These are phyloP conservation scores for Thraustotheca clavata DNA, from an alignment of 352 stramenopile species.

Conservation along the genomic window DNA sequence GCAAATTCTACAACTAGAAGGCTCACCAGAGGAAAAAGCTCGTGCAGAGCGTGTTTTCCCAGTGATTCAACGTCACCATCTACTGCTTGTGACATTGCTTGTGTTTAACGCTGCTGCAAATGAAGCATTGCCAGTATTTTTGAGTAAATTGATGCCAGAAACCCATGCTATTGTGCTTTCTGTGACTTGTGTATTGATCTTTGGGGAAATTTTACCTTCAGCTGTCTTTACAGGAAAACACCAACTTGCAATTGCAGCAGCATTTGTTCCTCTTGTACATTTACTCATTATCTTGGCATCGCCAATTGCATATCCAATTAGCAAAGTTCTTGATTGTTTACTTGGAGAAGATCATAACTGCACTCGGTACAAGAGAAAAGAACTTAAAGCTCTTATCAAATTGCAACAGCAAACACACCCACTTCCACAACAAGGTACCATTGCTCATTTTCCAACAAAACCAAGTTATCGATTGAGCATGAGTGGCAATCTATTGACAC, in stretches of 20 bases:
- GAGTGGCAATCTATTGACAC: constrained; percentile 23
- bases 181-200: constrained; percentile 92
- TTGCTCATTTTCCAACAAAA: background rate
- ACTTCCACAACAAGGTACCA: constrained; percentile 14
- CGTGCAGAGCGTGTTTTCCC: constrained; percentile 73
- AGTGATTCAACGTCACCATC: constrained; percentile 86
- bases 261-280: constrained; percentile 77
- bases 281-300: constrained; percentile 79
- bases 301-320: constrained; percentile 89
- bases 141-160: constrained; percentile 83
- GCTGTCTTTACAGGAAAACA: constrained; percentile 93
- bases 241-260: constrained; percentile 84
- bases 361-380: constrained; percentile 81
- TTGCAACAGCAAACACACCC: constrained; percentile 54
- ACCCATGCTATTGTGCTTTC: constrained; percentile 91
- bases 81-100: constrained; percentile 91
- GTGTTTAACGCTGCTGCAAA: constrained; percentile 92
- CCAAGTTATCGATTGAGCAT: constrained; percentile 12
- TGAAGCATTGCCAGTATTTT: constrained; percentile 91
- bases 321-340: constrained; percentile 79
- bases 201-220: constrained; percentile 95
- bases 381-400: constrained; percentile 84
- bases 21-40: constrained; percentile 57
- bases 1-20: constrained; percentile 70
- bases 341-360: constrained; percentile 71